Base-by-base conservation (phyloP, 768 basidiomycete genomes). In the Suillus occidentalis region DNA sequence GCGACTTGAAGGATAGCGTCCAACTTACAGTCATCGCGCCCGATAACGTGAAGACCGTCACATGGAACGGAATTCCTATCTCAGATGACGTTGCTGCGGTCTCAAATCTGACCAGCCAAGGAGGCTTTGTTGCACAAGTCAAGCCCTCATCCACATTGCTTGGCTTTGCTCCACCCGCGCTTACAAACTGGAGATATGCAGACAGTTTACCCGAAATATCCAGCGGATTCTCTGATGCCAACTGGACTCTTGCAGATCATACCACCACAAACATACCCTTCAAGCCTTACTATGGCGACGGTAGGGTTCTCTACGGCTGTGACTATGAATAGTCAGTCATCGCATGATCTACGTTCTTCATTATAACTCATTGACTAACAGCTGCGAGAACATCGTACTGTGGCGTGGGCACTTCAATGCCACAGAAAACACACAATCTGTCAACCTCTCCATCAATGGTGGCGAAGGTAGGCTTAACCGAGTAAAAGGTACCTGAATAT, bases 331-430 rank as follows among this genome's bases (percentile, higher is more conserved):
- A 88, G 91, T 93, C 65, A 75, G 89, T 75, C 50, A 47, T 40
- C 34, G 37, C 18, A 28, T 47, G 39, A 40, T 20, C 22, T 50
- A 37, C n/a, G n/a, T 39, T 47, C 70, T 45, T 72, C 58, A 57
- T 43, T 28, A 53, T 43, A 22, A 57, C 49, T 55, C 18, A 61
- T 50, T 6, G 59, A 25, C 55, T 13, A 18, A 66, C 47, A 93
- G 92, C 77, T 94, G 92, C 67, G 92, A 94, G 76, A 92, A 92
- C 70, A 80, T 84, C 7, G 89, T 93, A 37, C 78, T 95, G 16
- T 94, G 90, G 90, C 83, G 91, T 39, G 93, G 93, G 1, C 89
- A 93, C 74, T 95, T 95, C 76, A 81, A 74, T 16, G 85, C 84
- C 1, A 87, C 84, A 0, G 86, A 87, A 14, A 70, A 72, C 1